Evolutionary conservation across 1,284 basidiomycete species (phyloP), one percentile per base, ranked within the genome.

Genomic region (Mycena citricolor): DNA sequence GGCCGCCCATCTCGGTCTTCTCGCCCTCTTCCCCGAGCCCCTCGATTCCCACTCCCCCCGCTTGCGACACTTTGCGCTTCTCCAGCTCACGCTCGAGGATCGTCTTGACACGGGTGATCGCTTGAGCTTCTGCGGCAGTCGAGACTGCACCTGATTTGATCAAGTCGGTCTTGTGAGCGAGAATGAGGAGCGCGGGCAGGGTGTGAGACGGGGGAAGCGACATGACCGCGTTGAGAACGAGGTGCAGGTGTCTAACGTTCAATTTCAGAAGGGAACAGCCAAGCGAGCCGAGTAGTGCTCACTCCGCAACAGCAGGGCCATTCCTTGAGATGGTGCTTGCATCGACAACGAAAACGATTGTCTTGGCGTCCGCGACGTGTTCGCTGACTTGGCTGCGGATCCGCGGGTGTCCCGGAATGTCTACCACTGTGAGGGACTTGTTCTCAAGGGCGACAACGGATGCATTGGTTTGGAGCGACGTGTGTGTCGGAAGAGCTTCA

Each of bases 81-180:
- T 89, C 86, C 11, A 90, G 73, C 57, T 90, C 87, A 35, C 87
- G 79, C 57, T 90, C 88, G 36, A 90, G 77, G 45, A 90, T 75
- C 1, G 77, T 77, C 32, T 79, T 80, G 8, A 87, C 84, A 20
- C 87, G 79, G 39, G 73, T 77, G 32, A 83, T 68, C 4, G 85
- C 86, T 7, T 86, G 69, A 8, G 68, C 66, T 11, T 73, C 70
- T 4, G 70, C 51, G n/a, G 64, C 63, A 1, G 70, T 62, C n/a
- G 61, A 64, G 2, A 77, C 65, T 0, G 65, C 51, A n/a, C 63
- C 56, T 4, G 60, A 44, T 48, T 78, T 84, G 47, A 90, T 66
- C 1, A 86, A 66, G 61, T 90, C 87, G 12, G 68, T 67, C 63
- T 90, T 90, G 64, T 90, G 83, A 31, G 85, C 86, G 20, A 88